phyloP scores from a whole-genome alignment of 2,329 filamentous ascomycete species.

The Diaporthe caulivora region DNA sequence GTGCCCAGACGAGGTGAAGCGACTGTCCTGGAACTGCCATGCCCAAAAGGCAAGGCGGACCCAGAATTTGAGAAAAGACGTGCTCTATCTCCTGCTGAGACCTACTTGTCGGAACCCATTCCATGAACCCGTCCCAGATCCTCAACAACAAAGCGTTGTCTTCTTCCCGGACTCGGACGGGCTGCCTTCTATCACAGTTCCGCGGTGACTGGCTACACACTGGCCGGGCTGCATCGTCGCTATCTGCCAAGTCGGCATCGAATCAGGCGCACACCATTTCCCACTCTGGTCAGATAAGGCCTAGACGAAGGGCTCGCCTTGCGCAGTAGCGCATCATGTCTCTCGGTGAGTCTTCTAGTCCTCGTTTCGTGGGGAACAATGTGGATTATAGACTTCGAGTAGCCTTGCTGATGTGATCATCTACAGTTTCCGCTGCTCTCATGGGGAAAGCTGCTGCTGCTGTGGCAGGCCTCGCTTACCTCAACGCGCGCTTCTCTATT shows the following conservation, averaged over 20 bases:
- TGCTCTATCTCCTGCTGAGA: neutral
- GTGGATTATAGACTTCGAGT: neutral
- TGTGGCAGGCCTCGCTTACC: slow-evolving; percentile 63
- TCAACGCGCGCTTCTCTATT: slow-evolving; percentile 78
- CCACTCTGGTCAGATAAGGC: neutral
- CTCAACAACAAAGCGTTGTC: neutral
- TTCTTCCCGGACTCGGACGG: neutral
- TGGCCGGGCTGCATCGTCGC: neutral
- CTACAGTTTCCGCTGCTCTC: slow-evolving; percentile 24
- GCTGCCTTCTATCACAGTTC: neutral
- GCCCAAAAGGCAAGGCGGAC: neutral
- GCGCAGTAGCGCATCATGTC: slow-evolving; percentile 17
- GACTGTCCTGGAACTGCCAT: neutral
- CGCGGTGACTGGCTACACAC: neutral
- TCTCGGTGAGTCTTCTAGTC: neutral
- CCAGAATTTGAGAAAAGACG: neutral
- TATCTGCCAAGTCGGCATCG: slow-evolving; percentile 14
- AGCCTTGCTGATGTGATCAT: neutral
- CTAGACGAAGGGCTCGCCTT: neutral
- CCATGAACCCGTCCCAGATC: neutral
- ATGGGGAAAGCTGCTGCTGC: slow-evolving; percentile 29
- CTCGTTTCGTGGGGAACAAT: neutral
- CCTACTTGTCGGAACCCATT: neutral
- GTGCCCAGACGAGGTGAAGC: slow-evolving; percentile 1
- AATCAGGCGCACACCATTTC: neutral